Evolutionary conservation across 2,329 filamentous ascomycete species (phyloP), one percentile per base, ranked within the genome.

Genomic region (Talaromyces piceae): DNA sequence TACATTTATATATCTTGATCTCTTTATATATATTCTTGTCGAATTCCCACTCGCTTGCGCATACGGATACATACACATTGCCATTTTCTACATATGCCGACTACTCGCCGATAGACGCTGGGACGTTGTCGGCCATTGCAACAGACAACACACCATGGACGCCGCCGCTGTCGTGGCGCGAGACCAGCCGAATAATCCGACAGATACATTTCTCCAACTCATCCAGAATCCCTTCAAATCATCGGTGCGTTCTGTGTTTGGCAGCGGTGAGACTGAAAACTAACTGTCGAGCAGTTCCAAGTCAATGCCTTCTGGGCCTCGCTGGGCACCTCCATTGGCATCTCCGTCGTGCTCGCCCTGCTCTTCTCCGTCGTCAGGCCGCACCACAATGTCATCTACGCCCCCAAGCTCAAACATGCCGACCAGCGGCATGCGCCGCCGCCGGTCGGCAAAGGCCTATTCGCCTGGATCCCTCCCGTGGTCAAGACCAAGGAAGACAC

Each of bases 341-440:
- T 93, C 63, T 88, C 89, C 7, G 63, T 79, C 56, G 76, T 83
- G 59, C 84, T 95, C 59, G 84, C 88, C 56, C 66, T 95, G 53
- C 72, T 83, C 57, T 98, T 97, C 77, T 95, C 89, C 56, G 75
- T 96, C 61, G 77, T 97, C 50, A 87, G 93, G 54, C 93, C 93
- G 4, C 90, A 91, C 69, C 91, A 97, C 69, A 86, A 85, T 51
- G 81, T 91, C 59, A 88, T 98, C 45, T 98, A 98, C 71, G 91
- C 93, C 3, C 93, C 93, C 37, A 91, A 94, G 67, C 77, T 94
- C 45, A 95, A 95, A 67, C 86, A 96, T 75, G 87, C 89, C 65
- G 91, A 97, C 67, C 83, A 89, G 59, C 89, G 86, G 69, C 90
- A 95, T 73, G 82, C 87, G 8, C 93, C 91, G 16, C 93, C 93